Base-by-base conservation (phyloP, 306 rosid genomes). In the Fragaria iinumae region DNA sequence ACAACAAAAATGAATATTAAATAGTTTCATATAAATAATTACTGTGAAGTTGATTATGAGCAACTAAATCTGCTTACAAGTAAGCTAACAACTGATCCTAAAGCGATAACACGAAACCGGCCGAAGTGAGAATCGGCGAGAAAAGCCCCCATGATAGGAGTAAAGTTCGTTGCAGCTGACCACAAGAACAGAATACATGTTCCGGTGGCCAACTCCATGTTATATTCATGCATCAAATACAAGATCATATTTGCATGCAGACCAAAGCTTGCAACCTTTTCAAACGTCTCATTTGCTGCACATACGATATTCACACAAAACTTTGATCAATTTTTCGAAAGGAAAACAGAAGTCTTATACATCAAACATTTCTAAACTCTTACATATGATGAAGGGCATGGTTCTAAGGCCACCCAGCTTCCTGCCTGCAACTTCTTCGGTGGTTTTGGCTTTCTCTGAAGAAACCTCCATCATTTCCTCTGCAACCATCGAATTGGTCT, bases 311-410 rank as follows among this genome's bases (percentile, higher is more conserved):
- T 25, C 71, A 63, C 11, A 64, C 38, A 32, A 16, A 14, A 63
- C 68, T 6, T 6, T 5, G 12, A 64, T 32, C 8, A 34, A 25
- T 34, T 32, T 64, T 17, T 32, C 5, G 18, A 29, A 34, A 63
- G 21, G 20, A 32, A 62, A 32, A 16, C 38, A 32, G 0, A 32
- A 16, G 17, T 34, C 10, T 64, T 64, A 25, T 16, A 16, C 20
- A 64, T 64, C 39, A 60, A 60, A 3, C 38, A 12, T 21, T 64
- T 13, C 23, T 1, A 32, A 64, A 32, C 34, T 63, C 66, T 55
- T 73, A 88, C 98, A 89, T 67, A 93, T 87, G 82, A 93, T 90
- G 75, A 91, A 91, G 44, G 96, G 94, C 88, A 93, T 83, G 84
- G 96, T 88, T 87, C 82, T 81, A 20, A 74, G 75, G 76, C 97